Base-by-base conservation (phyloP, 192 early-diverging fungal species). In the Entomortierella lignicola region DNA sequence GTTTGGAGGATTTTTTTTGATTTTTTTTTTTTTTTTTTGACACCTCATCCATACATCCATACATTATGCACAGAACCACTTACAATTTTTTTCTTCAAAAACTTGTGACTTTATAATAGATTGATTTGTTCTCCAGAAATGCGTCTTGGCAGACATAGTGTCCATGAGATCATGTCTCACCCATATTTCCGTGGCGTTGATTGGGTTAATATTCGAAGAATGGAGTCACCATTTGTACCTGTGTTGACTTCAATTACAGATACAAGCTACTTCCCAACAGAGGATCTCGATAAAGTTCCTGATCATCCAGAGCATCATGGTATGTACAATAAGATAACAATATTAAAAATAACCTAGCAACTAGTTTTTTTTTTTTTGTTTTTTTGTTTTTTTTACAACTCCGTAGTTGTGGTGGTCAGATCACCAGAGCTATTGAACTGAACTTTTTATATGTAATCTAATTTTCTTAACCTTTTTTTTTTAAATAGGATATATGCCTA, bases 221-320 rank as follows among this genome's bases (percentile, higher is more conserved):
- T 90, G 63, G 91, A 90, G n/a, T 91, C 97, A 37, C 97, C 97
- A 6, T 94, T 96, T 85, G 89, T 99, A 12, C 98, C 98, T 18
- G 89, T 92, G 42, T 82, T 99, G 51, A 90, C 84, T 39, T 94
- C 92, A 21, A 99, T 99, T 62, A 99, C 97, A 18, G 98, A 99
- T 77, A 99, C 97, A 8, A 94, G 94, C 31, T 97, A 99, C 84
- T 99, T 99, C 83, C 95, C 96, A 0, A 94, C 90, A 0, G 97
- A 99, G 64, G 96, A 99, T 70, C 81, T 98, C 31, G 92, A 93
- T 62, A 86, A 92, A 74, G 89, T 90, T 71, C 87, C 92, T 5
- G 85, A 89, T 32, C 73, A 81, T 26, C 83, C 83, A 1, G 75
- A 79, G 30, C 75, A 79, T 2, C 56, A 56, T 71, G 55, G n/a